These are phyloP conservation scores for Cardamine occulta DNA, from an alignment of 345 rosid genomes.

Conservation along the genomic window DNA sequence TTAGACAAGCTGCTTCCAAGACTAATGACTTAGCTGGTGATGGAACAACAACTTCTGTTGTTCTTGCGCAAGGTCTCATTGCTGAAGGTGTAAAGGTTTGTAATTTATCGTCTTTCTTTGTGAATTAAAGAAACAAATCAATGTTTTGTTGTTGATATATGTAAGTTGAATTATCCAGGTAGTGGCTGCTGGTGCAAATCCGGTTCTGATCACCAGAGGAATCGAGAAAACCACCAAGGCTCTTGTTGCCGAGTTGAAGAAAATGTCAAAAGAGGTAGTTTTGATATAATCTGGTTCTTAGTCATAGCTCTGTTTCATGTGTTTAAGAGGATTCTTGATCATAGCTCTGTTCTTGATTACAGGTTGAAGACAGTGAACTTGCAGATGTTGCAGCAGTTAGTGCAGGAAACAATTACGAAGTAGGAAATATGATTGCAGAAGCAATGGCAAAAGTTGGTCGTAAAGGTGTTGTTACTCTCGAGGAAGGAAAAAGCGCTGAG, in stretches of 20 bases:
- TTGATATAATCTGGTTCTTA: background rate
- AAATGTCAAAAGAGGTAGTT: constrained; percentile 80
- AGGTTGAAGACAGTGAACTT: constrained; percentile 95
- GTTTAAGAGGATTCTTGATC: background rate
- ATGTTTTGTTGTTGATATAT: constrained; percentile 4
- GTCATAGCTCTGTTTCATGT: background rate
- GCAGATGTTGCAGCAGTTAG: constrained; percentile 98
- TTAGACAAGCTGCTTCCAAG: constrained; percentile 97
- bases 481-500: constrained; percentile 95
- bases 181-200: constrained; percentile 97
- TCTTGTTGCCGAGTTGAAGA: constrained; percentile 72
- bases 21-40: constrained; percentile 98
- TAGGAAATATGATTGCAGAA: constrained; percentile 94
- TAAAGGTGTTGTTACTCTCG: constrained; percentile 93
- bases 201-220: constrained; percentile 86
- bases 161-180: constrained; percentile 50
- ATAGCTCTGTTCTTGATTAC: background rate
- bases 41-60: constrained; percentile 97
- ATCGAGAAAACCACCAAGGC: constrained; percentile 87
- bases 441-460: constrained; percentile 91
- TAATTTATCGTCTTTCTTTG: background rate
- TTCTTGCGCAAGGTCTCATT: constrained; percentile 95
- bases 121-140: background rate
- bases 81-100: constrained; percentile 96
- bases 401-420: constrained; percentile 93